Conservation (phyloP, 1,284 basidiomycete species). For the Cryptococcus jaspeensis region DNA sequence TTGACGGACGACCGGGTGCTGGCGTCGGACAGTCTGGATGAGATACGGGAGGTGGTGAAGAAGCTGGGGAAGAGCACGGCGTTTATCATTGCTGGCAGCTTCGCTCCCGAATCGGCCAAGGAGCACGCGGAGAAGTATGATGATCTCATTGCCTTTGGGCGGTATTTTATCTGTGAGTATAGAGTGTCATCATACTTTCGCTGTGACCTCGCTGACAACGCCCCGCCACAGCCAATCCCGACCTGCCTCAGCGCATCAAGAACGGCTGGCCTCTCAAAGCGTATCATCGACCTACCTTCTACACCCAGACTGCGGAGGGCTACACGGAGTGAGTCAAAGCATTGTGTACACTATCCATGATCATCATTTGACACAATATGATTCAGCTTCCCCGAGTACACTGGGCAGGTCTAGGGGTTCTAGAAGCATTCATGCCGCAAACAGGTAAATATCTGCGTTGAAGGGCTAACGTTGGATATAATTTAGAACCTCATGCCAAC, state of each 20-base stretch:
- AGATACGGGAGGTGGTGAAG: conserved; percentile 21
- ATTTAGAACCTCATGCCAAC: too few species aligned
- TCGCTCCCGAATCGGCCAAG: conserved; percentile 33
- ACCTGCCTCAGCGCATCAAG: conserved; percentile 54
- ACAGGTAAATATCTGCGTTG: too few species aligned
- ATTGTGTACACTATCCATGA: too few species aligned
- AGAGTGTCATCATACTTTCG: background rate
- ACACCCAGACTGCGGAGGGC: conserved; percentile 18
- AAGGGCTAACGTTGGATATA: too few species aligned
- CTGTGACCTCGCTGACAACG: background rate
- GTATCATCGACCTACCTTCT: conserved; percentile 42
- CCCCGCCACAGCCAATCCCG: conserved; percentile 57
- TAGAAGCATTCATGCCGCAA: too few species aligned
- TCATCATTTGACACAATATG: too few species aligned
- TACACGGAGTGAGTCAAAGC: conserved; percentile 26
- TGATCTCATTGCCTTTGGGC: conserved; percentile 56
- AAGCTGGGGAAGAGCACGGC: conserved; percentile 16
- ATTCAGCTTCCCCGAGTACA: too few species aligned
- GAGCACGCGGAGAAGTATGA: conserved; percentile 42
- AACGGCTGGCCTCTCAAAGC: conserved; percentile 31
- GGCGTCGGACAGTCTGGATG: conserved; percentile 21
- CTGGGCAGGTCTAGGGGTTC: too few species aligned
- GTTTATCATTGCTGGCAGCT: conserved; percentile 58
- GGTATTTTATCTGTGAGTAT: conserved; percentile 52
- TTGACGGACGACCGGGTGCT: conserved; percentile 12